These are phyloP conservation scores for Flaveria trinervia DNA, from an alignment of 129 eudicot genomes.

Conservation along the genomic window DNA sequence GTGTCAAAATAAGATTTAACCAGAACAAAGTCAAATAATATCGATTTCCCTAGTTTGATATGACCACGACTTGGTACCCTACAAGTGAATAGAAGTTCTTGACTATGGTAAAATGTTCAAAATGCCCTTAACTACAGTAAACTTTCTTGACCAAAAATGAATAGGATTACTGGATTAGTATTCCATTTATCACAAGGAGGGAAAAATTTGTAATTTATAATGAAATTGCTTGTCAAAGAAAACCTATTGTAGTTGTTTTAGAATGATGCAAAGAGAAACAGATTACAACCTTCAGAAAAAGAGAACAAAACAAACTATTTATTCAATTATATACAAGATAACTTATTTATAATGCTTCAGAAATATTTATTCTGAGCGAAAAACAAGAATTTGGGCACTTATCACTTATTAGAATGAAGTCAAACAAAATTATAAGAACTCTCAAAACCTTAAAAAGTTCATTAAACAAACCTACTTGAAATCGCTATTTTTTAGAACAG, in stretches of 20 bases:
- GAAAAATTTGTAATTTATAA: neutral
- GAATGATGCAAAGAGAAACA: neutral
- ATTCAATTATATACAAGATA: neutral
- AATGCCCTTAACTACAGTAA: neutral
- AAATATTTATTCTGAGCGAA: neutral
- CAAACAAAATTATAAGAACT: neutral
- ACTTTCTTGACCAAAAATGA: neutral
- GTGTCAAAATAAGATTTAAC: neutral
- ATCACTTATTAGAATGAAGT: neutral
- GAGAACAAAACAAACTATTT: neutral
- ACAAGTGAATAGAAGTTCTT: neutral
- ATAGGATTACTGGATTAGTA: neutral
- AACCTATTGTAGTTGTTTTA: neutral
- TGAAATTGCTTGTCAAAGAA: neutral
- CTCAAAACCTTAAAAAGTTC: neutral
- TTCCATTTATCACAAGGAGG: neutral
- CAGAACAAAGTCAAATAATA: neutral
- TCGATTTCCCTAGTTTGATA: neutral
- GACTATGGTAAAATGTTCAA: neutral
- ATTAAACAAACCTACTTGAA: neutral
- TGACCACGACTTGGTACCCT: neutral
- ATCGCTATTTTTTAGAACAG: neutral
- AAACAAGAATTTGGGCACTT: neutral
- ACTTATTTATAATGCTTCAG: neutral
- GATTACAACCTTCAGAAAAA: conserved; percentile 4